These are phyloP conservation scores for Aspergillus brasiliensis DNA, from an alignment of 2,329 filamentous ascomycete genomes.

Conservation along the genomic window DNA sequence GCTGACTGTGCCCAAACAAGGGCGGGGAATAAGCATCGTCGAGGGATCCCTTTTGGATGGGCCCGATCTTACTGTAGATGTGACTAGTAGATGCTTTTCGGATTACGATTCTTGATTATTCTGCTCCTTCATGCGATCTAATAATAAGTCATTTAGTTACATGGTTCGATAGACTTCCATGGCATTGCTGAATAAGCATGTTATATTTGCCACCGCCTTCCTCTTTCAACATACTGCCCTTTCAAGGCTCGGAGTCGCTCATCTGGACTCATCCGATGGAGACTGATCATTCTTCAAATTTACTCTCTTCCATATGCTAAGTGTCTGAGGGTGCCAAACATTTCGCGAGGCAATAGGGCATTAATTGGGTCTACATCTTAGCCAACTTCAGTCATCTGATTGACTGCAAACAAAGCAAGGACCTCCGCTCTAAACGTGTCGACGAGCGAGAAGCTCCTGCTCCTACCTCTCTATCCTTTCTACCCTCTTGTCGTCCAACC, in stretches of 20 bases:
- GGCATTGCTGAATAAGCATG: conserved; percentile 2
- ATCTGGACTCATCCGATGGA: neutral
- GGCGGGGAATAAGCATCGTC: neutral
- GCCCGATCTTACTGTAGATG: no score
- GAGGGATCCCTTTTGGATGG: neutral
- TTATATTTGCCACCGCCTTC: conserved; percentile 18
- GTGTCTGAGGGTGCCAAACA: neutral
- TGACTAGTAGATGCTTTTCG: neutral
- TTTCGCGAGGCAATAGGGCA: neutral
- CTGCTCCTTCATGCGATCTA: neutral
- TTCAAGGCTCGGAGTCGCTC: neutral
- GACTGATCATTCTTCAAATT: neutral
- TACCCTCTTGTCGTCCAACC: neutral
- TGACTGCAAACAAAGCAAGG: neutral
- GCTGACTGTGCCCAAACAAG: conserved; percentile 4
- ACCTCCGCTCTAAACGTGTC: neutral
- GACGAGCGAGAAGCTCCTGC: neutral
- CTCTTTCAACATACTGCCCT: conserved; percentile 2
- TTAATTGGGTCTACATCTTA: neutral
- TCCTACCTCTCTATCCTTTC: neutral
- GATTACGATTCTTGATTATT: neutral
- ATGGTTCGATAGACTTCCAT: neutral
- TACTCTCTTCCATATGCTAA: neutral
- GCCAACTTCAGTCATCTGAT: neutral
- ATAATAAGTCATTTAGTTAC: neutral